Base-by-base conservation (phyloP, 805 yeast genomes). In the Kurtzmaniella cleridarum region DNA sequence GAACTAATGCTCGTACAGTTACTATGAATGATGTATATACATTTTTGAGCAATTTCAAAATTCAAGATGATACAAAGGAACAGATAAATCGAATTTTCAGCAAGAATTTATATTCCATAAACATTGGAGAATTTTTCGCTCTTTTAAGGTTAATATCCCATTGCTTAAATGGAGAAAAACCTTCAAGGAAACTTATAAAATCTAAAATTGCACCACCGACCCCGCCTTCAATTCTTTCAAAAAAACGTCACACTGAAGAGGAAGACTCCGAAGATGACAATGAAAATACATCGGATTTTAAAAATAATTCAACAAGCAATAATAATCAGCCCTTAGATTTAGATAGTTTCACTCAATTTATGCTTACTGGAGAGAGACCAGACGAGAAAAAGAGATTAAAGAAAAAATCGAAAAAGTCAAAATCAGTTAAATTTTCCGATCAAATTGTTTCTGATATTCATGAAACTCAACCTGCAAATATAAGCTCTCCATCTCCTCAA, bases 111-210 rank as follows among this genome's bases (percentile, higher is more conserved):
- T 70, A 69, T 40, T 73, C 84, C 3, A 70, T 91, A 40, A 89
- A 87, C 51, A 81, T 89, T 39, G 95, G 95, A 5, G 95, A 89
- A 57, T 91, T 93, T 62, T 93, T 85, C 64, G 96, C 95, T 0
- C 72, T 88, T 28, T 57, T 91, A 39, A 71, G 98, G 50, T 72
- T 93, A 15, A 73, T 89, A 11, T 76, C 95, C 14, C 96, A 87
- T 57, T 69, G 82, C 0, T 58, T 86, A 13, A 60, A 61, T 38
- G 82, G 82, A 2, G 50, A 59, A 27, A 55, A 69, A n/a, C 83
- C 87, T 2, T 58, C 68, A 20, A 63, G 87, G 45, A 59, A 66
- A 16, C 60, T 79, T 53, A 74, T 87, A 28, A 59, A 66, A 40
- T 54, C 65, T 12, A 57, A 60, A 41, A 84, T 95, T 0, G 77